Evolutionary conservation across 2,329 filamentous ascomycete genomes (phyloP), one percentile per base, ranked within the genome.

Genomic region (Calonectria hongkongensis): DNA sequence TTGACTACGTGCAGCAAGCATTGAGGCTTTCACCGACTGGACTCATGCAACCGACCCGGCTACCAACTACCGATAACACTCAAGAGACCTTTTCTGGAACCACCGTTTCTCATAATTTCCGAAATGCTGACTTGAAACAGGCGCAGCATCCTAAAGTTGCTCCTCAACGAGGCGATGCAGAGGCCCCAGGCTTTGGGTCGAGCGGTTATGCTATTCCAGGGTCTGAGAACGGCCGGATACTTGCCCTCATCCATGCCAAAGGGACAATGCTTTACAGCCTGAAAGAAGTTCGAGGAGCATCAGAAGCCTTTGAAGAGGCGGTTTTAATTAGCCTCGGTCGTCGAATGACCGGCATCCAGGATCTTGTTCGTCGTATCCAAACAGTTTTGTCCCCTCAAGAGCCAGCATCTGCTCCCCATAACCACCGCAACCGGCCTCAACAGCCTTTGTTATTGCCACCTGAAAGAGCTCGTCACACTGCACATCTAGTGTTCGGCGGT

Each of bases 211-310:
- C 92, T 16, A 92, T 99, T 51, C 90, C 95, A 6, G 95, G 93
- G 2, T 92, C 90, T 51, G 97, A 99, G 77, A 98, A 98, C 81
- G 97, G 96, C 10, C 92, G 97, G 72, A 95, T 99, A 80, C 89
- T 99, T 54, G 94, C 95, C n/a, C 89, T 99, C 18, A 92, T 98
- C 48, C 97, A 99, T 84, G 96, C 96, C 25, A 99, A 98, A 84
- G 97, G 96, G n/a, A 98, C 98, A 75, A 97, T 98, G 93, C 88
- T 98, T 2, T 99, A 99, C 84, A 92, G 94, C 30, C 86, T 97
- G 36, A 96, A 96, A 56, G 93, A 98, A 76, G 94, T 97, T 75
- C 88, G 89, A 47, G 91, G 89, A 48, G 97, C 97, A 50, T 95
- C 96, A 1, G 91, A 92, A 78, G 95, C 97, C 4, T 99, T 99